Base-by-base conservation (phyloP, 148 eudicot species). In the Euryodendron excelsum region DNA sequence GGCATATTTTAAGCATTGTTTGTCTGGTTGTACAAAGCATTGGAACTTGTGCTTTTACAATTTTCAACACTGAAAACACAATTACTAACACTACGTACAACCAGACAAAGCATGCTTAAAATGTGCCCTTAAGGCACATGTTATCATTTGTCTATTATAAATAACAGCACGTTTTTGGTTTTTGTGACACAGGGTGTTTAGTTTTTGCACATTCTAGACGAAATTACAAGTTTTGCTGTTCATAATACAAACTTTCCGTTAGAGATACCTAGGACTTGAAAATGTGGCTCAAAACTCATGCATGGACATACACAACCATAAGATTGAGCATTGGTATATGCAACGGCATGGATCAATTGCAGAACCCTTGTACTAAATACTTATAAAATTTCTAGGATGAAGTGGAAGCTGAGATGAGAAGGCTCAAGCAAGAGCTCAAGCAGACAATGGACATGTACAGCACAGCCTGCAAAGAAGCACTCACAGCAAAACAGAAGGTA, bases 361-460 rank as follows among this genome's bases (percentile, higher is more conserved):
- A 62, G 18, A 28, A 55, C 5, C 44, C 60, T 21, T 55, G 33
- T 30, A 56, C 48, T 53, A 33, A 69, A 12, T 30, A 21, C 18
- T 25, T 23, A 15, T 23, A 25, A 76, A 59, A 56, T 56, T 37
- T 75, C 2, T 75, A 93, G 91, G 98, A 90, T 1, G 94, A 94
- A 7, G 86, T 94, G 44, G 98, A 94, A 84, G 77, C 91, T 69
- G 98, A 94, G 84, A 92, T 91, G 97, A 94, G 95, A 76, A 89
- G 97, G 82, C 88, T 94, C 7, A 87, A 89, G 73, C 83, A 83
- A 70, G 98, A 94, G 81, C 97, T 92, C 64, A 88, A 87, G 88
- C 94, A 92, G 77, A 94, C 98, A 56, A 94, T 94, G 92, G 94
- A 92, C 8, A 92, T 92, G 98, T 94, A 94, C 79, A 94, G 90